Evolutionary conservation across 139 green algal species (phyloP), one percentile per base, ranked within the genome.

Genomic region (Chlorella sp.): DNA sequence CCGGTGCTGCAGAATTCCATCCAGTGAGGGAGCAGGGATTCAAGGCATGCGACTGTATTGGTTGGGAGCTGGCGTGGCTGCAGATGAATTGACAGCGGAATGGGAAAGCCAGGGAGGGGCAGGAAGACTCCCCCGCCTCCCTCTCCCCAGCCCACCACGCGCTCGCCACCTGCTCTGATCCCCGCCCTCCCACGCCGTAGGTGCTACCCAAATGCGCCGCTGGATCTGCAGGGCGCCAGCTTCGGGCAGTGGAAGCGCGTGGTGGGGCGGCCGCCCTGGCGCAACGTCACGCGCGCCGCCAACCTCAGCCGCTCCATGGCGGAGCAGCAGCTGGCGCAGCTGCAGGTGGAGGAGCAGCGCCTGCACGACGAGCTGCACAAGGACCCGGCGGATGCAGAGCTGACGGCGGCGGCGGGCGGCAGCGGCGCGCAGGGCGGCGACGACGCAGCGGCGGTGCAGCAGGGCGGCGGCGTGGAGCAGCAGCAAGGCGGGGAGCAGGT

Each of bases 1-100:
- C 87, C 73, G 5, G 87, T 94, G 61, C 83, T 94, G 45, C 56
- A 50, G 36, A 50, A 84, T 55, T 68, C 78, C 17, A 62, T 89
- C 4, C 62, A 76, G 41, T 94, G 87, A 8, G 70, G 3, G 21
- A n/a, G 8, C 19, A 25, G 19, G 14, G 62, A 17, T 35, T 36
- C 8, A 48, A 8, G 61, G 61, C 12, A 9, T 48, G 5, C 9
- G 19, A 48, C 25, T 9, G 8, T 38, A 9, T 19, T 8, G 62
- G 38, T 51, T 33, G 62, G 17, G 25, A 21, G 62, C 36, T 36
- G 36, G n/a, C 31, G 60, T 19, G 5, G 14, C 15, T 29, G 33
- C n/a, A 29, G 33, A 45, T 43, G 31, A n/a, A 19, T 66, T 27
- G 33, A 12, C 12, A 38, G 5, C 3, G 17, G 8, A 12, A 33